phyloP scores from a whole-genome alignment of 2,329 filamentous ascomycete genomes.

The Aspergillus puulaauensis region DNA sequence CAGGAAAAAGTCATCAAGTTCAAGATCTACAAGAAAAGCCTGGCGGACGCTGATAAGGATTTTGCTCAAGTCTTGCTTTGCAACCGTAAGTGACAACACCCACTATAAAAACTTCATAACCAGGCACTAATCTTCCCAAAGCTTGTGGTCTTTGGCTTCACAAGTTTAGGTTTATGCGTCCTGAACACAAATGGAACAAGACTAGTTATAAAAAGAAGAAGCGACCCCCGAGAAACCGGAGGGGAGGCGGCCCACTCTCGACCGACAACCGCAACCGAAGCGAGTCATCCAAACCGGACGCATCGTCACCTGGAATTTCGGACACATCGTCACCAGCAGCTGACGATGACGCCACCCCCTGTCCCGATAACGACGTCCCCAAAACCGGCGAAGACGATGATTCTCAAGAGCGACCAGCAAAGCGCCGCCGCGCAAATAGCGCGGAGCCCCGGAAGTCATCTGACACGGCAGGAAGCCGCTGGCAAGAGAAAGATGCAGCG shows the following conservation, averaged over 20 bases:
- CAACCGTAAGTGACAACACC: slow-evolving; percentile 66
- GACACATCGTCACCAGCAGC: slow-evolving; percentile 38
- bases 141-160: slow-evolving; percentile 92
- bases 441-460: slow-evolving; percentile 44
- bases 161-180: slow-evolving; percentile 83
- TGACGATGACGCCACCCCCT: slow-evolving; percentile 37
- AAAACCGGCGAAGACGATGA: slow-evolving; percentile 23
- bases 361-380: slow-evolving; percentile 26
- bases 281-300: slow-evolving; percentile 29
- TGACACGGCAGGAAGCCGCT: slow-evolving; percentile 32
- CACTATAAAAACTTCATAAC: background rate
- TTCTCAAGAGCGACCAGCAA: slow-evolving; percentile 32
- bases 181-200: slow-evolving; percentile 78
- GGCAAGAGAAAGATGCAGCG: slow-evolving; percentile 40
- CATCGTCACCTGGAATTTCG: slow-evolving; percentile 40
- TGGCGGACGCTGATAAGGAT: slow-evolving; percentile 65
- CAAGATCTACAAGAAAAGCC: slow-evolving; percentile 71
- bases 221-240: slow-evolving; percentile 36
- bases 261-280: slow-evolving; percentile 32
- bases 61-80: slow-evolving; percentile 78
- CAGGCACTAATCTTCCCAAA: slow-evolving; percentile 28
- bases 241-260: slow-evolving; percentile 33
- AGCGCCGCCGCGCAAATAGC: slow-evolving; percentile 48
- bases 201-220: slow-evolving; percentile 45
- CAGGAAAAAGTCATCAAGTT: slow-evolving; percentile 66